These are phyloP conservation scores for Aquilaria malaccensis DNA, from an alignment of 345 rosid species.

Conservation along the genomic window DNA sequence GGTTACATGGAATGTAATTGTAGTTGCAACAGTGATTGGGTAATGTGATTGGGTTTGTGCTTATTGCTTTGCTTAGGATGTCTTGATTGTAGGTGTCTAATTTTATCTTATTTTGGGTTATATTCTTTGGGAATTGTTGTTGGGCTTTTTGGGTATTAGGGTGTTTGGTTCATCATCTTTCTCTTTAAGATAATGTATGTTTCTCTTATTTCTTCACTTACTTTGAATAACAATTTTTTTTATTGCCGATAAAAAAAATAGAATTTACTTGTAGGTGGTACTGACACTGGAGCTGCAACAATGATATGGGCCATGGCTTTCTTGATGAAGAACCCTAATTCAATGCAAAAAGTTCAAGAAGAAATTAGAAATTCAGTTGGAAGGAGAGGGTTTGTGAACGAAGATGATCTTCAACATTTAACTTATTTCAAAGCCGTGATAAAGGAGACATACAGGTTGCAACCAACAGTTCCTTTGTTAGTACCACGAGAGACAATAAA, in stretches of 20 bases:
- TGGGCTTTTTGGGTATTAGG: too few species aligned
- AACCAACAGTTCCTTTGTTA: slow-evolving; percentile 21
- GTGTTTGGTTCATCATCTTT: too few species aligned
- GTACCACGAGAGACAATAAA: slow-evolving; percentile 23
- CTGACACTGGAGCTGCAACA: slow-evolving; percentile 29
- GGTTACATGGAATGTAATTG: too few species aligned
- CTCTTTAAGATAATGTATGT: too few species aligned
- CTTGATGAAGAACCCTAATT: slow-evolving; percentile 23
- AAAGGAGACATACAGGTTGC: slow-evolving; percentile 32
- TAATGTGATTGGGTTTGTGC: too few species aligned
- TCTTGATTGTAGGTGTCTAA: too few species aligned
- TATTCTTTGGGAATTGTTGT: too few species aligned
- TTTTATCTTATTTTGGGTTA: too few species aligned
- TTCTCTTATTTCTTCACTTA: not conserved
- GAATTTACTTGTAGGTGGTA: slow-evolving; percentile 37
- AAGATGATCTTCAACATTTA: slow-evolving; percentile 21
- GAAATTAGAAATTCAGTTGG: slow-evolving; percentile 26
- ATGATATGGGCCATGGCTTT: slow-evolving; percentile 42
- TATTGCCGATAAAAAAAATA: not conserved
- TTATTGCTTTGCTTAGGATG: too few species aligned
- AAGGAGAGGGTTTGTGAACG: slow-evolving; percentile 20
- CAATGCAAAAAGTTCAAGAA: slow-evolving; percentile 32
- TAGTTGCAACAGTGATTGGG: too few species aligned
- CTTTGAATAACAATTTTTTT: not conserved
- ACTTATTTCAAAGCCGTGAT: slow-evolving; percentile 38